Evolutionary conservation across 441 rosid genomes (phyloP), one percentile per base, ranked within the genome.

Genomic region (Erysimum cheiri): DNA sequence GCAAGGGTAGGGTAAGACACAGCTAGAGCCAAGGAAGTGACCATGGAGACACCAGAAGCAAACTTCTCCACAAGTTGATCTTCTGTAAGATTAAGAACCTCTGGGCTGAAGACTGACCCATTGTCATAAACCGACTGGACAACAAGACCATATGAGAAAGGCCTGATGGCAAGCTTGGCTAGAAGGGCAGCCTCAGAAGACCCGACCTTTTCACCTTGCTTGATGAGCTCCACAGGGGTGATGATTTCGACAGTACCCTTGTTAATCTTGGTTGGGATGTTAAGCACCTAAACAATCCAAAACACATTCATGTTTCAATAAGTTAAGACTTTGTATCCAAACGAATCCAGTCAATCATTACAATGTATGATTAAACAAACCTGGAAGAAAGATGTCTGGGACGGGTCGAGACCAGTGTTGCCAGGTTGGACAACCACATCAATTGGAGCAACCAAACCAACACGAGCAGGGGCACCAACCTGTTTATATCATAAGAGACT

Each of bases 401-500:
- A 86, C 22, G 91, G 91, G 68, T 86, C 91, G 47, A 86, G 91
- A 63, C 91, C 91, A 40, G 91, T 86, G 84, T 86, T 86, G 4
- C 91, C 91, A 7, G 88, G 91, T 9, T 87, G 88, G 37, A 84
- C 88, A 63, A 86, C 83, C 2, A 86, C 91, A 75, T 86, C 88
- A 77, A 83, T 81, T 13, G 91, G 88, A 4, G 91, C 91, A 74
- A 84, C 72, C 69, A 86, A 81, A 64, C 88, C 91, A 12, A 86
- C 91, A 72, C 91, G 91, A 14, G 91, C 91, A 62, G 91, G 91
- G 39, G 91, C 91, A 67, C 91, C 91, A 14, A 86, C 91, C 88
- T 86, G 78, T 52, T 70, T 13, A 67, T 31, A n/a, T 2, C 1
- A 61, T 3, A 4, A 66, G 26, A 41, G 1, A 5, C 4, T 52